Base-by-base conservation (phyloP, 495 filamentous ascomycete species). In the Penicillium ochrochloron region DNA sequence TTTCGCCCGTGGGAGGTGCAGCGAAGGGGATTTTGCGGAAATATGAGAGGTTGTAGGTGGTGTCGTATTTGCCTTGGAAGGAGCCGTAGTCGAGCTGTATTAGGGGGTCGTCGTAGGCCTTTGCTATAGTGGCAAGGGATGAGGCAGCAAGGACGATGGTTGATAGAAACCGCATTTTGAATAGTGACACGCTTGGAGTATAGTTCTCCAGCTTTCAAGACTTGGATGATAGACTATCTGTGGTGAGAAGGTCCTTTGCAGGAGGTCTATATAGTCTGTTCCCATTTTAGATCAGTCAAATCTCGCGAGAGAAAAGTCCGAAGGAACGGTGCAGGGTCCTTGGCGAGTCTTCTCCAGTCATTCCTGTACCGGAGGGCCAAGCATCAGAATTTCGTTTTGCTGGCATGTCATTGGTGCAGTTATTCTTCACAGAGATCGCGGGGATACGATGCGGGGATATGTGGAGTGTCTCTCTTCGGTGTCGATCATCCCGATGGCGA, bases 21-120 rank as follows among this genome's bases (percentile, higher is more conserved):
- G 84, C 85, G 66, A 83, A 88, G 41, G 85, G 86, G 46, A 88
- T 86, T 55, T 83, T 87, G 58, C 77, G 78, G 61, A 81, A 87
- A 70, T 83, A 83, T 35, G 77, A 76, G 57, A 86, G 74, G 69
- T 86, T 86, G 66, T 83, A 84, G 5, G 65, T 64, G 1, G 69
- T 56, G 44, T 80, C 79, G 67, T 88, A 86, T 52, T 83, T 80
- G 44, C 88, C 87, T 63, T 81, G 73, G 62, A 89, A 88, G n/a
- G 71, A 79, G 37, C 83, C 85, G 68, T 89, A 88, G 70, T 84
- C 78, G 3, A 88, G 76, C 10, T 64, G 59, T 31, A 76, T 63
- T 42, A 73, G 61, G 37, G 75, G 75, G 14, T 73, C 54, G 29
- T 70, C 68, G 27, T 70, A 71, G 44, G 69, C 70, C 21, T 44